Conservation (phyloP, 139 green algal genomes). For the Desmodesmus armatus region DNA sequence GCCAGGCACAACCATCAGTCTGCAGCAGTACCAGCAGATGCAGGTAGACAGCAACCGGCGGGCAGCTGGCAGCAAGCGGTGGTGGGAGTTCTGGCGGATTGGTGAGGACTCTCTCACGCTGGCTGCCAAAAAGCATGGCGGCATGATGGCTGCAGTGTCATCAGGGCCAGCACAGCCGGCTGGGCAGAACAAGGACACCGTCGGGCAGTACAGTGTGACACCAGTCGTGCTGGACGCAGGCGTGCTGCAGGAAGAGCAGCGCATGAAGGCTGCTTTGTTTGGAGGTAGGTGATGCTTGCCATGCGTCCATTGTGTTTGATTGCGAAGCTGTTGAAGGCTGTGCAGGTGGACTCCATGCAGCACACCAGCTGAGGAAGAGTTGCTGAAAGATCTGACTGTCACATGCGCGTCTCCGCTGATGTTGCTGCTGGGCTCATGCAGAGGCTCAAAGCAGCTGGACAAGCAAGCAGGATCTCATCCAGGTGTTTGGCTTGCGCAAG, state of each 20-base stretch:
- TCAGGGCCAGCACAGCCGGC: neutral
- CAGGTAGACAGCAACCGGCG: slow-evolving; percentile 3
- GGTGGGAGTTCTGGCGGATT: slow-evolving; percentile 20
- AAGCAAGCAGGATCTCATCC: slow-evolving; percentile 54
- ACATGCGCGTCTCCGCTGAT: too few species aligned
- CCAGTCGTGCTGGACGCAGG: slow-evolving; percentile 49
- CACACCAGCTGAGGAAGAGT: too few species aligned
- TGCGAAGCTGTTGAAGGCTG: neutral
- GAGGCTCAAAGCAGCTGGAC: neutral
- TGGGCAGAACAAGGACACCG: neutral
- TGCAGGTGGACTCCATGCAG: neutral
- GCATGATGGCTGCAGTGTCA: slow-evolving; percentile 25
- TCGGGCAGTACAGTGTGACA: neutral
- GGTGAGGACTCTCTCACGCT: slow-evolving; percentile 17
- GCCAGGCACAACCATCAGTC: slow-evolving; percentile 22
- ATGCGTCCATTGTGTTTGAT: too few species aligned
- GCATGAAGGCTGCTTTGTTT: slow-evolving; percentile 35
- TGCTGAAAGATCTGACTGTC: too few species aligned
- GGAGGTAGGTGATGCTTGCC: neutral
- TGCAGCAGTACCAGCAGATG: slow-evolving; percentile 46
- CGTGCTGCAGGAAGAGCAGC: slow-evolving; percentile 39
- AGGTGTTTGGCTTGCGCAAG: slow-evolving; percentile 79
- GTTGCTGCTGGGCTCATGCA: too few species aligned
- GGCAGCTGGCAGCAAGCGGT: neutral
- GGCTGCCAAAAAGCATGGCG: slow-evolving; percentile 2